Evolutionary conservation across 2,329 filamentous ascomycete species (phyloP), one percentile per base, ranked within the genome.

Genomic region (Mariannaea sp.): DNA sequence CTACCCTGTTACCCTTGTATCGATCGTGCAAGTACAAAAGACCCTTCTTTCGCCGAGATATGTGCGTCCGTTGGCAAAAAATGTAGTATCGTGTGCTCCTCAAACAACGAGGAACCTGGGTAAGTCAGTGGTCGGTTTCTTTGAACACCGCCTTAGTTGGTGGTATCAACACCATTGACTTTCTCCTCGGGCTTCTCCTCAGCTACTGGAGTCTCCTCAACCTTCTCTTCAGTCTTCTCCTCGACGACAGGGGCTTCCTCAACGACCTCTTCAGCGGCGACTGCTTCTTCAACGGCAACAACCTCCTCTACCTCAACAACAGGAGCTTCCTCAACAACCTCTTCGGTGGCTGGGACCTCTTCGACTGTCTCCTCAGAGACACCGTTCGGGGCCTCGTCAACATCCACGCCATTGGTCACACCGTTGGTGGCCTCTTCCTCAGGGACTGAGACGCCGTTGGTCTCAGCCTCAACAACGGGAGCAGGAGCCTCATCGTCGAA

Each of bases 401-500:
- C 38, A 26, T 19, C 13, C 8, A 20, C 33, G 5, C 22, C 22
- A 8, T 24, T 24, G 22, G 22, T 24, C 10, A 36, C 43, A 9
- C 48, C 40, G 20, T 49, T 49, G 1, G 36, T 49, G 14, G 27
- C 19, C 27, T 22, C 19, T 19, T 22, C 27, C 35, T 40, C 29
- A 7, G 36, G 27, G 46, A 35, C 27, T 17, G 27, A 17, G n/a
- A 24, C 14, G 6, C 38, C 43, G 12, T 49, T 44, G 6, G 26
- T 39, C 20, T 58, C 49, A 9, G 12, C 33, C 29, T 58, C 49
- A 9, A 9, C 33, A 24, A 52, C 47, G 7, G 33, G 8, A 7
- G 38, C 27, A 14, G 49, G 27, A 22, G 42, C 35, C 51, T 62
- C 51, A 12, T 79, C 83, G 57, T 89, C 85, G 64, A 88, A 89